Evolutionary conservation across 1,284 basidiomycete genomes (phyloP), one percentile per base, ranked within the genome.

Genomic region (Cryptococcus maquisensis): DNA sequence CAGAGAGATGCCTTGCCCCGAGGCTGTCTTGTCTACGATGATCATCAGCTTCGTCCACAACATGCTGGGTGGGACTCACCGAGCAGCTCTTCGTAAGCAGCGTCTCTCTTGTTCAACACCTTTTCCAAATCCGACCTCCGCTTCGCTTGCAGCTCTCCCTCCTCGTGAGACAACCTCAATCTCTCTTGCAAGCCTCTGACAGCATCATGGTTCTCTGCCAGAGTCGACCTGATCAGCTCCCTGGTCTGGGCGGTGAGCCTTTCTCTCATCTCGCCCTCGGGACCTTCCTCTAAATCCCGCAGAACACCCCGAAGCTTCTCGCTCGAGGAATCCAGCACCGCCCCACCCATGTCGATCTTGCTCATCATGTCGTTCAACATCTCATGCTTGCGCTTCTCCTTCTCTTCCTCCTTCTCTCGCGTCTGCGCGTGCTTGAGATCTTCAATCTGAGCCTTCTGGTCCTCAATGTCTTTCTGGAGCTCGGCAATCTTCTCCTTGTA

Each of bases 281-380:
- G 53, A 24, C 57, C 26, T n/a, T 49, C 48, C 38, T 76, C 74
- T 23, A 76, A 61, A 18, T 68, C 59, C 49, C 67, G 65, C 26
- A 75, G 63, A 3, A 72, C 57, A 35, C 66, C 60, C 18, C 69
- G 69, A 9, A 77, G 63, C 51, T 73, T 71, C 47, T 72, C 72
- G 18, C 65, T 64, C 3, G 69, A 51, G 1, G 63, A 59, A 35
- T 71, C 64, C 37, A 64, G 51, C 10, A 57, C 54, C 2, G 64
- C 57, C 13, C 69, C 68, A 37, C 71, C 71, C 65, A 88, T 84
- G 79, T 94, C 94, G 68, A 98, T 96, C 77, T 96, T 95, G 59
- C 94, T 91, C 94, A 99, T 97, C 92, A 99, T 96, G 64, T 95
- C 81, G n/a, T 90, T 93, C 88, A 99, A 92, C 82, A 96, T 96